Evolutionary conservation across 768 basidiomycete genomes (phyloP), one percentile per base, ranked within the genome.

Genomic region (Auricularia sp.): DNA sequence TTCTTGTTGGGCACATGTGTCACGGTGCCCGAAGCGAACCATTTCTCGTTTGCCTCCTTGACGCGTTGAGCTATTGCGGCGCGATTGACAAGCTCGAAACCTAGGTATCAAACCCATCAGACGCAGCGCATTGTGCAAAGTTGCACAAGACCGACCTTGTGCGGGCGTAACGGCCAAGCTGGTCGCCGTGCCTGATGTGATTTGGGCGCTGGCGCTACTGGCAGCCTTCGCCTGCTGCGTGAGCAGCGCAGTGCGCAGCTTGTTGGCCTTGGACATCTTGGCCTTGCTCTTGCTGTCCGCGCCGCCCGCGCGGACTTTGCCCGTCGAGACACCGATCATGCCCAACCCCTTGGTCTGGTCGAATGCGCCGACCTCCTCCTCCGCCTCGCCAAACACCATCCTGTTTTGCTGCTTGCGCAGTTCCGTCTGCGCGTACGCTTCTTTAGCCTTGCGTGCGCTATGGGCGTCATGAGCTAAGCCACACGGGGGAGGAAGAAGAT

Each of bases 281-380:
- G 97, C 97, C 97, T 72, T 24, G 77, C 88, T 95, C 78, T 93
- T 93, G 54, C 89, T 83, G 73, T 98, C 95, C 63, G 90, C 94
- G 62, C 86, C 74, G 35, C 88, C 88, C 13, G 94, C 94, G 63
- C 97, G 82, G 62, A 99, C 90, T 74, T 93, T 92, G 29, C 97
- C 97, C 5, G 89, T 87, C 18, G 85, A 80, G 63, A 82, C 82
- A 45, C 94, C 94, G 67, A 98, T 92, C 95, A 99, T 98, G 67
- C 97, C 97, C 73, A 98, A 75, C 4, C 97, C 97, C 79, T 93
- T 92, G n/a, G 94, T 95, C 78, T 98, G 88, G 77, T 97, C 97
- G 70, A 93, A 95, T 37, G 94, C 92, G 18, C 94, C 96, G 54
- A 95, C 90, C 74, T 99, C 97, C 71, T 95, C 89, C 72, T 98